phyloP scores from a whole-genome alignment of 352 stramenopile genomes.

The Aphanomyces astaci region DNA sequence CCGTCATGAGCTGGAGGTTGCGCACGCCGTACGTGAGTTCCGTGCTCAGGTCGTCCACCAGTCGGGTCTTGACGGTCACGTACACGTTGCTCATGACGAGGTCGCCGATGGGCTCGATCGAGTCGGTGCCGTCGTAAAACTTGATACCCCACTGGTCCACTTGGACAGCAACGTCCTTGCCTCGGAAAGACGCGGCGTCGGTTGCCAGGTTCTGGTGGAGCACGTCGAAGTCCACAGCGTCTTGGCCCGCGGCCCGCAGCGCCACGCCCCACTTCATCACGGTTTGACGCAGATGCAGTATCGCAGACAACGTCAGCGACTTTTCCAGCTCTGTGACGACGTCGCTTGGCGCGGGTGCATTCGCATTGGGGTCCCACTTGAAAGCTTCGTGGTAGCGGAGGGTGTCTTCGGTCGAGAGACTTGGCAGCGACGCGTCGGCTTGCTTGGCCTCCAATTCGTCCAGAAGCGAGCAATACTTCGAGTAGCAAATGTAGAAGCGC shows the following conservation, averaged over 20 bases:
- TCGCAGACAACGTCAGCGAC: neutral
- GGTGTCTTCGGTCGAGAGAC: neutral
- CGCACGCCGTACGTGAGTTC: constrained; percentile 16
- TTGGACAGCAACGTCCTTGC: constrained; percentile 4
- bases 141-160: constrained; percentile 15
- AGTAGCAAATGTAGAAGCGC: constrained; percentile 20
- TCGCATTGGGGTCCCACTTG: constrained; percentile 15
- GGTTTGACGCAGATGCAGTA: neutral
- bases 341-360: neutral
- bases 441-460: neutral
- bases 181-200: constrained; percentile 8
- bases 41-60: constrained; percentile 3
- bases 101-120: constrained; percentile 5
- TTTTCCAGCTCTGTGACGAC: constrained; percentile 8
- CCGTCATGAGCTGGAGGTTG: constrained; percentile 18
- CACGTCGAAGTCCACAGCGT: neutral
- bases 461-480: constrained; percentile 9
- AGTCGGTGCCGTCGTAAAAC: neutral
- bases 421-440: neutral
- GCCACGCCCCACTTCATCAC: neutral
- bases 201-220: neutral
- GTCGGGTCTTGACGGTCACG: neutral
- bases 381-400: constrained; percentile 4
- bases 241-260: neutral
- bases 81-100: neutral